phyloP scores from a whole-genome alignment of 108 stramenopile genomes.

The Mayamaea pseudoterrestris region DNA sequence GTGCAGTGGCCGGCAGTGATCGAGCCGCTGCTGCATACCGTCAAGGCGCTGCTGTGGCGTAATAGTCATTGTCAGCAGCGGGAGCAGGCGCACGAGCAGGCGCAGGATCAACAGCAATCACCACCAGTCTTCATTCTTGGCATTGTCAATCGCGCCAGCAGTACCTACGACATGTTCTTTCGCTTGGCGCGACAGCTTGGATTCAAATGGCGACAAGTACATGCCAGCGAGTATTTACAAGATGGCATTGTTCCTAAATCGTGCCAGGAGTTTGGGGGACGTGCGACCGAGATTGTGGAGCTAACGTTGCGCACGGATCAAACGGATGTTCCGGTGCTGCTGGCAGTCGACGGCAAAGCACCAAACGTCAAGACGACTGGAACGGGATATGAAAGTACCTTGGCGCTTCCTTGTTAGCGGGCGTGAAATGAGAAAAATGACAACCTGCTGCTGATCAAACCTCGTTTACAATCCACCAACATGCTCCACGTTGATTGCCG shows the following conservation, averaged over 20 bases:
- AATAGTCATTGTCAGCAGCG: neutral
- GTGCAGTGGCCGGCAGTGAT: conserved; percentile 19
- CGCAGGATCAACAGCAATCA: neutral
- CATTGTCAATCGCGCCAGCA: conserved; percentile 9
- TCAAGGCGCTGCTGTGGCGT: conserved; percentile 4
- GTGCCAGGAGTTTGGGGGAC: conserved; percentile 4
- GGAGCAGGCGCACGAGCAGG: no score
- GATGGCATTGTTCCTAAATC: conserved; percentile 4
- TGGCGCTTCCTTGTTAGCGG: no score
- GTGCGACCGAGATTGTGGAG: no score
- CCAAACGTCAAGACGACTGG: no score
- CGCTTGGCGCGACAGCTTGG: conserved; percentile 1
- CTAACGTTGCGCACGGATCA: no score
- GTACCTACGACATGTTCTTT: conserved; percentile 6
- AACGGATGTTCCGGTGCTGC: no score
- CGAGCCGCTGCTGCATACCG: conserved; percentile 12
- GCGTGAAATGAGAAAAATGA: no score
- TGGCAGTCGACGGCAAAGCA: no score
- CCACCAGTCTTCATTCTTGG: conserved; percentile 6
- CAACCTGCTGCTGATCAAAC: no score
- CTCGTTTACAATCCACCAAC: no score
- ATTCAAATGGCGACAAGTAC: neutral
- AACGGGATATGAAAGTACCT: no score
- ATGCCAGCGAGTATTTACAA: neutral
- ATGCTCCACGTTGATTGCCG: no score